These are phyloP conservation scores for Colletotrichum sansevieriae DNA, from an alignment of 2,329 filamentous ascomycete species.

Conservation along the genomic window DNA sequence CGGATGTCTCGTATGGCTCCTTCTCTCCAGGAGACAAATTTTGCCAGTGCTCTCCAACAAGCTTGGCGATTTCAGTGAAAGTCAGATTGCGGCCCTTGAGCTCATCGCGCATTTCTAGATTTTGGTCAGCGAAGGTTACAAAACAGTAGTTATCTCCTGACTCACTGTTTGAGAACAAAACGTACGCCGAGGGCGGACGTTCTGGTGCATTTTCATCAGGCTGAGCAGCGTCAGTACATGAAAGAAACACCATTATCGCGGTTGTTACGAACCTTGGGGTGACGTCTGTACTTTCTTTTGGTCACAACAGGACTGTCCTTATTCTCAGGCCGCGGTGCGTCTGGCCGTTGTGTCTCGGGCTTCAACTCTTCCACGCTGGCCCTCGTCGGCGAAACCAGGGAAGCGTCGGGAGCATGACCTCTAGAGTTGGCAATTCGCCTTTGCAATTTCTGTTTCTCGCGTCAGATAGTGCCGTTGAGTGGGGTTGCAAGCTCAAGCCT, in stretches of 20 bases:
- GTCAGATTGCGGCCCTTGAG: constrained; percentile 81
- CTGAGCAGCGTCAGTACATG: constrained; percentile 52
- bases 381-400: constrained; percentile 63
- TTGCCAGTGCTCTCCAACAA: constrained; percentile 87
- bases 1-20: constrained; percentile 79
- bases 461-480: not conserved
- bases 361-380: constrained; percentile 67
- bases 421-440: constrained; percentile 82
- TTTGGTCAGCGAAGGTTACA: constrained; percentile 16
- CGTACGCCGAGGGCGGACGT: constrained; percentile 84
- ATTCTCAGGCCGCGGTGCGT: constrained; percentile 60
- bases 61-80: constrained; percentile 86
- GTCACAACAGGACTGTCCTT: constrained; percentile 55
- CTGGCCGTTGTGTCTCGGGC: constrained; percentile 65
- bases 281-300: constrained; percentile 82
- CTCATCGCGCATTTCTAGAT: constrained; percentile 79
- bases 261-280: constrained; percentile 74
- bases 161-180: constrained; percentile 87
- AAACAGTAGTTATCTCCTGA: constrained; percentile 41
- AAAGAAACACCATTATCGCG: not conserved
- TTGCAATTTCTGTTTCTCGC: constrained; percentile 76
- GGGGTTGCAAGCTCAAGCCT: constrained; percentile 45
- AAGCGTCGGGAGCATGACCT: constrained; percentile 69
- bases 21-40: constrained; percentile 75
- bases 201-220: constrained; percentile 85